A percentile compares a stretch with the other conserved stretches of the same genome.
phyloP scores from a whole-genome alignment of 2,329 filamentous ascomycete species.

The Ascochyta lentis region DNA sequence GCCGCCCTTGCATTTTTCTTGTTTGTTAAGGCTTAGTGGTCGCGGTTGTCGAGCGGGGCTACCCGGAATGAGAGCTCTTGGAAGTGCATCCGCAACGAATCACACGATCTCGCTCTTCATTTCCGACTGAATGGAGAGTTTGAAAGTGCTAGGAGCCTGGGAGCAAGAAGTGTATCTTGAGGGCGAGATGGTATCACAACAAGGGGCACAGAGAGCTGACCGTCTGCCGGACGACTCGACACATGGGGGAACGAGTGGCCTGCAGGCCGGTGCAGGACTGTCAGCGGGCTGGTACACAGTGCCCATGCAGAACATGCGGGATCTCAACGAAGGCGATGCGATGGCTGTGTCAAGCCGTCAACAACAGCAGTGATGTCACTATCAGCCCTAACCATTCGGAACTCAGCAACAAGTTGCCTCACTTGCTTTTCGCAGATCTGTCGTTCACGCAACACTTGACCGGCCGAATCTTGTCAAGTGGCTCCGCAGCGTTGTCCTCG shows the following conservation, averaged over 20 bases:
- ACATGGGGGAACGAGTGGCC: slow-evolving; percentile 1
- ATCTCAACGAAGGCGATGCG: slow-evolving; percentile 3
- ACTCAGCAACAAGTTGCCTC: neutral
- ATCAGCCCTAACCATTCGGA: neutral
- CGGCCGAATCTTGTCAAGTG: neutral
- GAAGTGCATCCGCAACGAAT: slow-evolving; percentile 17
- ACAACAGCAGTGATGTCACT: slow-evolving; percentile 14
- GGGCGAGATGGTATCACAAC: neutral
- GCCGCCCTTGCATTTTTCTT: slow-evolving; percentile 17
- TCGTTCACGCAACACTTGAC: neutral
- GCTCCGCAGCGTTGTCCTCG: neutral
- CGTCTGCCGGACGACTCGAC: neutral
- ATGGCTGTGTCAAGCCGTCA: slow-evolving; percentile 11
- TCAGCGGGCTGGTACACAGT: neutral
- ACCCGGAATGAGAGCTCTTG: slow-evolving; percentile 23
- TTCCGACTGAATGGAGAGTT: slow-evolving; percentile 10
- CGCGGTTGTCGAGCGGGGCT: slow-evolving; percentile 32
- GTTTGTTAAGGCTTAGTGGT: slow-evolving; percentile 11
- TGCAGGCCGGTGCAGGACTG: neutral
- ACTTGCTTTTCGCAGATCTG: neutral
- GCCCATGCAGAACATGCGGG: slow-evolving; percentile 6
- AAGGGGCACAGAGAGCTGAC: neutral
- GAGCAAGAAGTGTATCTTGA: neutral
- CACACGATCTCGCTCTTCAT: slow-evolving; percentile 6
- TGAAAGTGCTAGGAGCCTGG: neutral